phyloP scores from a whole-genome alignment of 345 rosid genomes.

The Chamaenerion angustifolium region DNA sequence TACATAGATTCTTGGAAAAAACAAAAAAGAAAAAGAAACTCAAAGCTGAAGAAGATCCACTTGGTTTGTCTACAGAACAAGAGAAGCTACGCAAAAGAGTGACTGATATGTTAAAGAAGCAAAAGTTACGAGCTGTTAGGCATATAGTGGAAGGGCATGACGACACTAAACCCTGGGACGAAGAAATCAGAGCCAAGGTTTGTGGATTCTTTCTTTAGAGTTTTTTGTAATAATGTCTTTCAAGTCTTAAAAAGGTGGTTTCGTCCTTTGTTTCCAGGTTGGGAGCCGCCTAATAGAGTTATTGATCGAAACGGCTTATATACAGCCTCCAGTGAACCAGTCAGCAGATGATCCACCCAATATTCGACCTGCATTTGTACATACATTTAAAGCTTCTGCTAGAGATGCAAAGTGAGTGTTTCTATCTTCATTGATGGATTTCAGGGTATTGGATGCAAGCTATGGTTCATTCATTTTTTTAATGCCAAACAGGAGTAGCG shows the following conservation, averaged over 20 bases:
- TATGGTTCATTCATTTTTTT: slow-evolving; percentile 3
- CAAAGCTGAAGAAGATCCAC: slow-evolving; percentile 23
- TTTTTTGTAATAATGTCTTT: neutral
- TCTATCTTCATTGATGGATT: slow-evolving; percentile 3
- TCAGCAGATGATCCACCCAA: slow-evolving; percentile 59
- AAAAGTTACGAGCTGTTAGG: slow-evolving; percentile 70
- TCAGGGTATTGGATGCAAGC: neutral
- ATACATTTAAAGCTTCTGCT: slow-evolving; percentile 35
- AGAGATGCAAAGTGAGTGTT: slow-evolving; percentile 41
- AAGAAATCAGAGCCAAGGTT: slow-evolving; percentile 77
- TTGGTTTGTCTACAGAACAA: slow-evolving; percentile 31
- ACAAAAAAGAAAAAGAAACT: slow-evolving; percentile 45
- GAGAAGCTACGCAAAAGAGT: slow-evolving; percentile 67
- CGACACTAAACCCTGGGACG: slow-evolving; percentile 57
- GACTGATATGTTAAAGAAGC: slow-evolving; percentile 58
- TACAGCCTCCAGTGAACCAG: slow-evolving; percentile 68
- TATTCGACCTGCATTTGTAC: slow-evolving; percentile 85
- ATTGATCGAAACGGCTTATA: slow-evolving; percentile 63
- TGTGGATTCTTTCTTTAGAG: slow-evolving; percentile 17
- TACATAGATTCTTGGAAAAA: slow-evolving; percentile 67
- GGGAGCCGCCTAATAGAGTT: slow-evolving; percentile 87
- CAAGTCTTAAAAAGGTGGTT: neutral
- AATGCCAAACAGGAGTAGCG: slow-evolving; percentile 33
- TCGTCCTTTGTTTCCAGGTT: slow-evolving; percentile 39
- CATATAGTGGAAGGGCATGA: slow-evolving; percentile 60